These are phyloP conservation scores for Escallonia rubra DNA, from an alignment of 129 eudicot genomes.

Conservation along the genomic window DNA sequence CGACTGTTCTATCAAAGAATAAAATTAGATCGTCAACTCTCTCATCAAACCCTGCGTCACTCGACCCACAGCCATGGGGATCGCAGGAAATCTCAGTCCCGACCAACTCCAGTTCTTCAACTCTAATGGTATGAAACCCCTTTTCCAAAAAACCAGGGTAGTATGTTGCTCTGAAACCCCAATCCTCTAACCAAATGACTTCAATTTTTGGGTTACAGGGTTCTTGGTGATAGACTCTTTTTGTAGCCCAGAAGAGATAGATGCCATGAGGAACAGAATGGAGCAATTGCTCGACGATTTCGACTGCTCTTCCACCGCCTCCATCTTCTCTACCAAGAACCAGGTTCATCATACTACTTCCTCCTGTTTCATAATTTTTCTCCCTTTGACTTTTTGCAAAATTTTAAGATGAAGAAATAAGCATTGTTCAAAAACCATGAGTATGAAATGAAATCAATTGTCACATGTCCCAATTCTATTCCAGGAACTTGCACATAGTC, in stretches of 20 bases:
- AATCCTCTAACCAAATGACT: not conserved
- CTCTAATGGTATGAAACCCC: constrained; percentile 43
- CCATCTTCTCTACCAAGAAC: constrained; percentile 82
- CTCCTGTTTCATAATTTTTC: not conserved
- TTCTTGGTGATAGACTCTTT: constrained; percentile 76
- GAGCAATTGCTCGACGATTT: constrained; percentile 64
- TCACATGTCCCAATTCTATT: too few relatives aligned
- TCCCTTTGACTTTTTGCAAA: not conserved
- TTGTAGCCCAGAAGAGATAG: constrained; percentile 54
- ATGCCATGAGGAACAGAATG: constrained; percentile 62
- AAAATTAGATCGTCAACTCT: not conserved
- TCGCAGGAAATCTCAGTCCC: constrained; percentile 40
- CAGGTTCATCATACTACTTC: constrained; percentile 37
- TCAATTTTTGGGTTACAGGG: constrained; percentile 27
- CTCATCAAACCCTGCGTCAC: not conserved
- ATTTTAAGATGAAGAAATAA: too few relatives aligned
- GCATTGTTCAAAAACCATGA: too few relatives aligned
- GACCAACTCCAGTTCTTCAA: constrained; percentile 66
- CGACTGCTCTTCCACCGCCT: constrained; percentile 57
- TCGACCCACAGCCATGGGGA: constrained; percentile 35
- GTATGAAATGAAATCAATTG: too few relatives aligned
- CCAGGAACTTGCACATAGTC: too few relatives aligned
- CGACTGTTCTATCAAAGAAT: too few relatives aligned
- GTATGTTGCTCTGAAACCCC: not conserved
- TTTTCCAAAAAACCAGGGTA: not conserved